Base-by-base conservation (phyloP, 805 yeast genomes). In the Kodamaea restingae region DNA sequence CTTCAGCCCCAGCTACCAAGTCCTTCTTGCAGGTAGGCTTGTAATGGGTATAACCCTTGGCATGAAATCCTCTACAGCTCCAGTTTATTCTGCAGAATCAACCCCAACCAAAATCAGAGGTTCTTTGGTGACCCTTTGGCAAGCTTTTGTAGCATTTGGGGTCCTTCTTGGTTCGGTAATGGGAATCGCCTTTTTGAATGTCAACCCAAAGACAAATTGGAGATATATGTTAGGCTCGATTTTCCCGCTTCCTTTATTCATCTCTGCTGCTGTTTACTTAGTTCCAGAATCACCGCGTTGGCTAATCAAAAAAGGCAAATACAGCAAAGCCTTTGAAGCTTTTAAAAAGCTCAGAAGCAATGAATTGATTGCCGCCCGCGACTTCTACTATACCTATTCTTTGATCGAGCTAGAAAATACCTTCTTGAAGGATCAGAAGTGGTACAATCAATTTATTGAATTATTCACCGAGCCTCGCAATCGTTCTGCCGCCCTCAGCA, bases 371-470 rank as follows among this genome's bases (percentile, higher is more conserved):
- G 47, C 49, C 7, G 39, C 49, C 18, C 34, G 44, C 27, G 51
- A 47, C 20, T 45, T 45, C 28, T 46, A 21, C 40, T 38, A 35
- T 32, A 31, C 18, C 29, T 45, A 38, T 34, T 25, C 40, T 5
- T 38, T 37, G 9, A 41, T 38, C 17, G 40, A 35, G 15, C 10
- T 44, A 6, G 42, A 17, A 32, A 28, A 18, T 22, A 37, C 29
- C 24, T 41, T 46, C 6, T 37, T 38, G 24, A 33, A 43, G n/a
- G 29, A 24, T 11, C 15, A 15, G 14, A 4, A 35, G 36, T 34
- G 51, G 51, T 9, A 17, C 33, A 10, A 33, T 43, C 15, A 40
- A 39, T 31, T 76, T 34, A 63, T 61, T 38, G 84, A 81, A 56
- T 65, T 85, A 68, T 40, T 38, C 25, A 35, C 36, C 2, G 42